Evolutionary conservation across 768 basidiomycete species (phyloP), one percentile per base, ranked within the genome.

Genomic region (Chalciporus sphaerocephalus): DNA sequence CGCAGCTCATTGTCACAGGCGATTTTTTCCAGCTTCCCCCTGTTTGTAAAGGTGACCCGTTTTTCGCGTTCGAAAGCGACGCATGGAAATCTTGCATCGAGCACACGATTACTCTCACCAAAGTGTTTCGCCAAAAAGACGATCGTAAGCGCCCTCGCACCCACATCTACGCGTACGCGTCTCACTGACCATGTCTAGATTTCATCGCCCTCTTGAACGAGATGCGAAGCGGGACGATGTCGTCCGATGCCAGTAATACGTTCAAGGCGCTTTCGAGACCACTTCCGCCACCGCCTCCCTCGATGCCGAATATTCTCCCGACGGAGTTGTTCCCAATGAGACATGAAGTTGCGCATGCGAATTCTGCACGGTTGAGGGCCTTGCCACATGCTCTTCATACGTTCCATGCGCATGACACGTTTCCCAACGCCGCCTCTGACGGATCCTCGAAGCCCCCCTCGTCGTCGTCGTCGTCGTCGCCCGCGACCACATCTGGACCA

Each of bases 51-150:
- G 55, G 52, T 22, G 50, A 64, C 6, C 72, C 75, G 1, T 76
- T 76, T 51, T 87, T 87, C 51, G 80, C 79, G 0, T 87, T 87
- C 57, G 81, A 87, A 54, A 79, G 81, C 15, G 66, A 74, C 18
- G 68, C 56, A 21, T 65, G 62, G 65, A 55, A 51, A 7, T 36
- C 67, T 6, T 78, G 79, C 52, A 69, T 82, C 38, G 72, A 79
- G 39, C 66, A 72, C 40, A 85, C 79, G 1, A 73, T 87, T 46
- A 83, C 76, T 40, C 70, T 91, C 3, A 81, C 73, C 5, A 79
- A 85, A 53, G 87, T 90, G 4, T 89, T 85, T 64, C 66, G 87
- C 21, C 87, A 90, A 59, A 87, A 81, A 42, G 85, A 87, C 57
- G 71, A 76, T 36, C 65, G 85, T 85, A 51, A 52, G 79, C 43